Base-by-base conservation (phyloP, 495 filamentous ascomycete species). In the Hypoxylon lienhwacheense region DNA sequence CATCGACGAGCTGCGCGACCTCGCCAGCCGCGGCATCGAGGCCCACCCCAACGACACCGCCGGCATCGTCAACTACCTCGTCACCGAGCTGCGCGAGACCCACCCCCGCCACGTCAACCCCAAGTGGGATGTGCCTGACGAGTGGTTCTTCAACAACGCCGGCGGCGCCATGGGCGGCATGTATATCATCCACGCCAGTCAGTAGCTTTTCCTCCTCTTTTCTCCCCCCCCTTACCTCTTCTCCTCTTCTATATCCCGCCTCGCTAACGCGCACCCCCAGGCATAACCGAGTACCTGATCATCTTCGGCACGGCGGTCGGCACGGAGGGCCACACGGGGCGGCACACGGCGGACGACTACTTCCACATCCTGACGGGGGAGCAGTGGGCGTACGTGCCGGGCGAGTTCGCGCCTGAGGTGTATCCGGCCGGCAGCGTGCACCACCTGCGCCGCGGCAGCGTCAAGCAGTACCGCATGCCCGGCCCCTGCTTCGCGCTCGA, bases 321-420 rank as follows among this genome's bases (percentile, higher is more conserved):
- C 58, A 95, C 89, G 7, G 89, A 95, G 68, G 89, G 89, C 46
- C 89, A 95, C 77, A 81, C 85, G 8, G 89, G 89, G 46, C 83
- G 89, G 25, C 89, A 93, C 75, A 90, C 89, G 21, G 88, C 89
- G 3, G 88, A 95, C 71, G 89, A 95, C 75, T 95, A 91, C 80
- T 95, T 95, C 81, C 82, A 90, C 76, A 93, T 95, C 78, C 79
- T 95, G 21, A 69, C 73, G 16, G 89, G 89, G 52, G 82, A 81
- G 44, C 84, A 95, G 69, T 71, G 80, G 32, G 86, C 89, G 46
- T 86, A 86, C 76, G 75, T 79, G 3, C 84, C 88, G 7, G 87
- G 87, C 47, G 62, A 75, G 55, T 89, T 81, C 74, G 78, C 81
- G 67, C 78, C 85, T 43, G 86, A 90, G 71, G 71, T 87, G 37